Base-by-base conservation (phyloP, 106 monocot species). In the Posidonia australis region DNA sequence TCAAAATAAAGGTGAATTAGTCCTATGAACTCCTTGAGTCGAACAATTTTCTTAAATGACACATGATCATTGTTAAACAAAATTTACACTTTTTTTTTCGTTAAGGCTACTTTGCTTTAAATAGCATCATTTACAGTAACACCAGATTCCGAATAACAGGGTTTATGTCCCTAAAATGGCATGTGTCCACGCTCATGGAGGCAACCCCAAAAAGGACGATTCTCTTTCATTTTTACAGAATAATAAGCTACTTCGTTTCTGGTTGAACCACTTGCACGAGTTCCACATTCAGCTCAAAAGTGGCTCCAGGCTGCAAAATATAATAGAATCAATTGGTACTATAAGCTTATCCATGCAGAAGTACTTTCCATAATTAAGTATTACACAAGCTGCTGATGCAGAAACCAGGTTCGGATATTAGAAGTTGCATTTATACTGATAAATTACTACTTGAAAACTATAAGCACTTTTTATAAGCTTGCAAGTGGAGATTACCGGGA, bases 281-380 rank as follows among this genome's bases (percentile, higher is more conserved):
- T 77, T 93, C 89, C 32, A 93, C 64, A 72, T 93, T 86, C 29
- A 93, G 67, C 53, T 89, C 79, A 78, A 93, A 86, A 9, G 75
- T 65, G 52, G 89, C 83, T 7, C 73, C 93, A 23, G 93, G 89
- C 93, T 93, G 93, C 74, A 86, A 68, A 22, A 30, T 14, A 56
- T 46, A 46, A 21, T 24, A 5, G 9, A 63, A 2, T 24, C 19
- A 66, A 66, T 32, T 19, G 19, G 24, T 19, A 55, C 0, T 1
- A 54, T 17, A 5, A 55, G 23, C 19, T 55, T 55, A 18, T 20
- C 1, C 10, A 11, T 55, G 10, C 54, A 55, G 54, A 24, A 21
- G 10, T 18, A 24, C 24, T 55, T 25, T 55, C 3, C 19, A 55
- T 55, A 55, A 55, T 23, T 55, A 30, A 4, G 28, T 21, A 11